phyloP scores from a whole-genome alignment of 2,329 filamentous ascomycete genomes.

The Huntiella decipiens region DNA sequence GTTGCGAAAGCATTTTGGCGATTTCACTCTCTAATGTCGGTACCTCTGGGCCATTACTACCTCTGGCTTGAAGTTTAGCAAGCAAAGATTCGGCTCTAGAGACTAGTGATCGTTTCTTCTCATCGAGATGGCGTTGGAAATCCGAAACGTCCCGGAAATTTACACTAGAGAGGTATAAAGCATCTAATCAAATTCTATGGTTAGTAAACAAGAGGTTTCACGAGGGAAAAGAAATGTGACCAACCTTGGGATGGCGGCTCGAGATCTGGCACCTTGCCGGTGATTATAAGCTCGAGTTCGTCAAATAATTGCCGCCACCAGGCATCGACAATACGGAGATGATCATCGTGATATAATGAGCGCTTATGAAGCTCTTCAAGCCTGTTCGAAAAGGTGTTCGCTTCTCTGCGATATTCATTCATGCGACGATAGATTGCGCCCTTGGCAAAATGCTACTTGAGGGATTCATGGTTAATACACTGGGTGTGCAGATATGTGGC shows the following conservation, averaged over 20 bases:
- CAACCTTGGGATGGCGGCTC: constrained; percentile 12
- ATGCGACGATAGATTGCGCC: constrained; percentile 95
- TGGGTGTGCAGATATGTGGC: too few species aligned
- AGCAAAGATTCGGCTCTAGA: constrained; percentile 55
- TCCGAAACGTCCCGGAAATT: constrained; percentile 43
- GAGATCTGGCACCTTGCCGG: not conserved
- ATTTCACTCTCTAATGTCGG: constrained; percentile 57
- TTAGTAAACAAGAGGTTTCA: not conserved
- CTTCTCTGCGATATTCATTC: constrained; percentile 92
- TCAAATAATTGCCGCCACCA: constrained; percentile 59
- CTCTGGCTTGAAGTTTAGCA: constrained; percentile 29
- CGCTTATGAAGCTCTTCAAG: constrained; percentile 64
- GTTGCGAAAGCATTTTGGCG: constrained; percentile 53
- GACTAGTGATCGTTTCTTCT: constrained; percentile 59
- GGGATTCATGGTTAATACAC: not conserved
- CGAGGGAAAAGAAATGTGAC: not conserved
- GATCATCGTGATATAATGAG: constrained; percentile 73
- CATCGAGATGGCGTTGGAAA: constrained; percentile 68
- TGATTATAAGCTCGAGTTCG: constrained; percentile 7
- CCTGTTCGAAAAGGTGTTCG: constrained; percentile 59
- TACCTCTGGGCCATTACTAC: constrained; percentile 45
- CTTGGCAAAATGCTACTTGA: constrained; percentile 64
- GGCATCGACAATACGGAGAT: constrained; percentile 71
- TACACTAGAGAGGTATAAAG: constrained; percentile 37
- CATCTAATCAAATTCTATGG: constrained; percentile 21